A percentile compares a stretch with the other conserved stretches of the same genome.
These are phyloP conservation scores for Ampelocalamus luodianensis DNA, from an alignment of 176 grass and related monocot species.

Conservation along the genomic window DNA sequence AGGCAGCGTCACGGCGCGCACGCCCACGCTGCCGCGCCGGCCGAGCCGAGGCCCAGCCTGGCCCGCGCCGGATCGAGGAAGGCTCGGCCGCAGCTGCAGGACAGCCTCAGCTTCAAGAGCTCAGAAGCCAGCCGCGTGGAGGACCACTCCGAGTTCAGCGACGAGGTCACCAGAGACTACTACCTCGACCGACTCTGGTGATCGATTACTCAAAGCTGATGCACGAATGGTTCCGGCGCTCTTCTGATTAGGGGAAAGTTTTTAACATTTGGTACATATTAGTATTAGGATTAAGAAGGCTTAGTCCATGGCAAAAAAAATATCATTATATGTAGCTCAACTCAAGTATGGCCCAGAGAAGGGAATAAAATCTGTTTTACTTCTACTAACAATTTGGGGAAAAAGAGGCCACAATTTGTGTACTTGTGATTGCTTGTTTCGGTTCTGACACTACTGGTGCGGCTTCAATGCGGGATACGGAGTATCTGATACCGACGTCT, in stretches of 20 bases:
- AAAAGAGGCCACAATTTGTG: not conserved
- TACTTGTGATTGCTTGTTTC: not conserved
- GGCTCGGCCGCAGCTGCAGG: slow-evolving; percentile 38
- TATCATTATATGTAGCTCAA: not conserved
- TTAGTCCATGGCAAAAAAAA: slow-evolving; percentile 6
- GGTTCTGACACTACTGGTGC: not conserved
- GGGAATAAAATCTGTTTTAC: slow-evolving; percentile 42
- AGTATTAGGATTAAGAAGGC: not conserved
- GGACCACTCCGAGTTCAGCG: slow-evolving; percentile 39
- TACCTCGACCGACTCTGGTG: slow-evolving; percentile 95
- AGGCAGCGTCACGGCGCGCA: slow-evolving; percentile 46
- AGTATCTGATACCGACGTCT: slow-evolving; percentile 13
- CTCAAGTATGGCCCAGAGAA: slow-evolving; percentile 14
- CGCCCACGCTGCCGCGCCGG: not conserved
- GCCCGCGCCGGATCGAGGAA: slow-evolving; percentile 33
- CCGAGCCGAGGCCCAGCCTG: slow-evolving; percentile 25
- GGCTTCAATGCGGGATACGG: slow-evolving; percentile 16
- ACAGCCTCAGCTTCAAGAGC: slow-evolving; percentile 52
- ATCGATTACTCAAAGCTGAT: not conserved
- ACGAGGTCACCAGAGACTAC: slow-evolving; percentile 75
- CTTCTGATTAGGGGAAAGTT: not conserved
- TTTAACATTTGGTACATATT: slow-evolving; percentile 40
- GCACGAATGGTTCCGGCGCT: not conserved
- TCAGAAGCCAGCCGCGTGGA: slow-evolving; percentile 42
- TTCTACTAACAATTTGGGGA: not conserved